A percentile compares a stretch with the other conserved stretches of the same genome.
These are phyloP conservation scores for Daldinia childiae DNA, from an alignment of 495 filamentous ascomycete species.

Conservation along the genomic window DNA sequence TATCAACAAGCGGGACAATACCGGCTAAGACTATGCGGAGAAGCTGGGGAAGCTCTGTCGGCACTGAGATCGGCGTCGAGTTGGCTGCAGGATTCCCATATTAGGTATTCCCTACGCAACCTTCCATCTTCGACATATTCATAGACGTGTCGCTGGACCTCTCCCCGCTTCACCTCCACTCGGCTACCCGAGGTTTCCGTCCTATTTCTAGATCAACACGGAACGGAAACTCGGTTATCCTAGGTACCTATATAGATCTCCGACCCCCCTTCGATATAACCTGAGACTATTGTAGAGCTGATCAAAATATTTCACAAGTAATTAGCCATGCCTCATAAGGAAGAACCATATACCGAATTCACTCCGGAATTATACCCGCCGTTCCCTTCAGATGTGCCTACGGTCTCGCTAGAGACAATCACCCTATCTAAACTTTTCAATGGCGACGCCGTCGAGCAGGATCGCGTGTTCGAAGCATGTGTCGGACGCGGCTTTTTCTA, in stretches of 20 bases:
- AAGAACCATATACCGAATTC: constrained; percentile 31
- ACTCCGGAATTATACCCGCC: constrained; percentile 54
- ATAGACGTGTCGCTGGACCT: neutral
- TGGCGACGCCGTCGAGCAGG: constrained; percentile 50
- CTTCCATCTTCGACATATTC: constrained; percentile 1
- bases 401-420: constrained; percentile 64
- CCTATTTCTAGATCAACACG: neutral
- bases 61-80: constrained; percentile 12
- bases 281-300: neutral
- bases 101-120: constrained; percentile 17
- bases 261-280: neutral
- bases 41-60: constrained; percentile 24
- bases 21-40: constrained; percentile 29
- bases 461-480: constrained; percentile 58
- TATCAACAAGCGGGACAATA: neutral
- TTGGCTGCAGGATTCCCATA: constrained; percentile 11
- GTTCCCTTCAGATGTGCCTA: constrained; percentile 63
- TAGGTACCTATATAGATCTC: neutral
- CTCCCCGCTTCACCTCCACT: constrained; percentile 1
- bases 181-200: neutral
- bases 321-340: constrained; percentile 36
- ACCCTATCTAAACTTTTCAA: constrained; percentile 60
- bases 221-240: neutral
- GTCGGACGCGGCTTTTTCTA: constrained; percentile 72
- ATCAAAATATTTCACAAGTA: neutral